These are phyloP conservation scores for Hyphopichia wangnamkhiaoensis DNA, from an alignment of 1,139 yeast species.

Conservation along the genomic window DNA sequence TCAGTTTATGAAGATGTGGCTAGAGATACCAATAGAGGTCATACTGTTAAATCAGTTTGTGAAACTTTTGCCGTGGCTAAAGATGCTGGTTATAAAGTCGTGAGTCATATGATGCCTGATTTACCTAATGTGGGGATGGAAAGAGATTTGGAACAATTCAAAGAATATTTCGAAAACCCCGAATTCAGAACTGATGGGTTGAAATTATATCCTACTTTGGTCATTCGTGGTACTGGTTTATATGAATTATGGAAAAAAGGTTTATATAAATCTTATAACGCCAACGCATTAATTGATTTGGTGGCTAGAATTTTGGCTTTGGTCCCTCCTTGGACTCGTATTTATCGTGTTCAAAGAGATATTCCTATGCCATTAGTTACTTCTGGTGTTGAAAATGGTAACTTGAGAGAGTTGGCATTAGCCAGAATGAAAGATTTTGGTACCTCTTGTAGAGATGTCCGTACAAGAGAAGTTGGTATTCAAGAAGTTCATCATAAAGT, in stretches of 20 bases:
- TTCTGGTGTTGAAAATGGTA: slow-evolving; percentile 98
- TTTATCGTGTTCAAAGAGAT: slow-evolving; percentile 97
- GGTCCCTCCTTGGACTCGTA: slow-evolving; percentile 99
- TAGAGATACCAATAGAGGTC: slow-evolving; percentile 97
- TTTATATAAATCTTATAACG: slow-evolving; percentile 88
- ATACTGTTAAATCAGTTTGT: slow-evolving; percentile 93
- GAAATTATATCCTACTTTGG: slow-evolving; percentile 92
- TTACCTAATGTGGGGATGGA: slow-evolving; percentile 98
- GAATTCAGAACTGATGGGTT: slow-evolving; percentile 96
- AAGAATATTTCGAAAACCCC: slow-evolving; percentile 96
- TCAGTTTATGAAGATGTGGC: slow-evolving; percentile 98
- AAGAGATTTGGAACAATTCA: slow-evolving; percentile 92
- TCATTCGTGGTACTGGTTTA: slow-evolving; percentile 95
- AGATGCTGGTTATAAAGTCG: slow-evolving; percentile 97
- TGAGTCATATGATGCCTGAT: slow-evolving; percentile 99
- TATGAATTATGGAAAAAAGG: slow-evolving; percentile 98
- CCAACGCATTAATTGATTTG: slow-evolving; percentile 88
- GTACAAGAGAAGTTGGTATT: slow-evolving; percentile 98
- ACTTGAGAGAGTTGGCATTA: slow-evolving; percentile 88
- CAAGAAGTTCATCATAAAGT: slow-evolving; percentile 98
- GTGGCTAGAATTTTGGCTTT: slow-evolving; percentile 94
- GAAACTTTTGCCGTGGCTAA: slow-evolving; percentile 94
- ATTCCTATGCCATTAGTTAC: slow-evolving; percentile 99
- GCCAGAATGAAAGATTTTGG: slow-evolving; percentile 99
- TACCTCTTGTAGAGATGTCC: slow-evolving; percentile 93